Evolutionary conservation across 495 filamentous ascomycete genomes (phyloP), one percentile per base, ranked within the genome.

Genomic region (Hamigera avellanea): DNA sequence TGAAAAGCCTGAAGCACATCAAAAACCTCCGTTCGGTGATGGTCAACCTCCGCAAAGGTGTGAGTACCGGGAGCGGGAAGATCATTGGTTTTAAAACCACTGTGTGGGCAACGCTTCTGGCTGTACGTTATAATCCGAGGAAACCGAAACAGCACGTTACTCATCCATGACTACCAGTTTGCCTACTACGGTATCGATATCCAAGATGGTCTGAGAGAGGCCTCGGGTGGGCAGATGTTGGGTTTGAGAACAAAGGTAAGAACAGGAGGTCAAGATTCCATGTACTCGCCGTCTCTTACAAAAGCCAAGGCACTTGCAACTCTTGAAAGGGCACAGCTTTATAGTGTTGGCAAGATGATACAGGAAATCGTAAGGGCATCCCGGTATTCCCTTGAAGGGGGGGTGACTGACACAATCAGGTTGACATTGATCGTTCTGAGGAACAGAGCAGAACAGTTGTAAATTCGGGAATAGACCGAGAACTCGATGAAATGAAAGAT

Each of bases 351-450:
- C 1, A 65, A 76, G 33, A 65, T 75, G 45, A 86, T 95, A 27
- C 70, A 71, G 17, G 72, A 80, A 27, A 80, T 80, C 26, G 69
- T 73, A 33, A 40, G 58, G 33, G 26, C 6, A 26, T 26, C 25
- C 25, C 12, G 10, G 2, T 28, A 9, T 16, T 14, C 12, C 16
- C 1, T 15, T 1, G n/a, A 33, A 26, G 10, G 15, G 23, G 25
- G 8, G 35, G 42, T 54, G 10, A 29, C 26, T 21, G 37, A 54
- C n/a, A 13, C 13, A 6, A 19, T 2, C 33, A 76, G 71, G 75
- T 98, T 31, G 86, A 95, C 52, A 88, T 95, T 44, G 72, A 87
- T 34, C 71, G 76, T 33, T 88, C 87, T 3, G 73, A 73, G 19
- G 75, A 83, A 18, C 79, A 79, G 41, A 72, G 79, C 35, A 75